Conservation (phyloP, 148 eudicot genomes). For the Spergularia marina region DNA sequence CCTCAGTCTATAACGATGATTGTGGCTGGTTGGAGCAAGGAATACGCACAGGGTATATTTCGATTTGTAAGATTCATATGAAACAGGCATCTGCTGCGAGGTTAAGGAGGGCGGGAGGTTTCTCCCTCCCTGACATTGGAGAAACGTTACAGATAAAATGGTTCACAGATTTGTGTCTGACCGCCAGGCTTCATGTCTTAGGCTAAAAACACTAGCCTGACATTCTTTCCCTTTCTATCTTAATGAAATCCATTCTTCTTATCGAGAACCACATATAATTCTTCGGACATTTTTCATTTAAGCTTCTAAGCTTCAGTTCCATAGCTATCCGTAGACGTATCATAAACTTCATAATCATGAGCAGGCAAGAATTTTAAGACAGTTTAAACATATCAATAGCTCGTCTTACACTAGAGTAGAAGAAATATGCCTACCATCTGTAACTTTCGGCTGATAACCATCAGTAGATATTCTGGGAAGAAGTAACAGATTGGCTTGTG, state of each 20-base stretch:
- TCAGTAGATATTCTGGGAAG: conserved; percentile 88
- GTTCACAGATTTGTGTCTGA: neutral
- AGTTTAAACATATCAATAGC: neutral
- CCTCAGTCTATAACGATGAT: neutral
- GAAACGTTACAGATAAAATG: neutral
- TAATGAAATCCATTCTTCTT: too few relatives aligned
- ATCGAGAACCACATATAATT: neutral
- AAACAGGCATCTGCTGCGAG: neutral
- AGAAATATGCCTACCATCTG: conserved; percentile 66
- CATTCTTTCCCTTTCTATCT: too few relatives aligned
- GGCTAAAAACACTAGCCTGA: neutral
- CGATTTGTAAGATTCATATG: neutral
- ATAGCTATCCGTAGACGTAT: neutral
- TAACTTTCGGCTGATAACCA: conserved; percentile 86
- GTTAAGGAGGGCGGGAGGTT: neutral
- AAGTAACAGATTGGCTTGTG: conserved; percentile 88
- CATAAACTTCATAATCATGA: neutral
- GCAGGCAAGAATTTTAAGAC: neutral
- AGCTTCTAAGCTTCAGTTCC: neutral
- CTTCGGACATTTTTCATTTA: neutral
- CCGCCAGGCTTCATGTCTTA: neutral
- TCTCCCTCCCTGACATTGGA: neutral
- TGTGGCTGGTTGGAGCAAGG: neutral
- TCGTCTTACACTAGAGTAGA: neutral
- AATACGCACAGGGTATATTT: neutral